Base-by-base conservation (phyloP, 2,329 filamentous ascomycete species). In the Colletotrichum filicis region DNA sequence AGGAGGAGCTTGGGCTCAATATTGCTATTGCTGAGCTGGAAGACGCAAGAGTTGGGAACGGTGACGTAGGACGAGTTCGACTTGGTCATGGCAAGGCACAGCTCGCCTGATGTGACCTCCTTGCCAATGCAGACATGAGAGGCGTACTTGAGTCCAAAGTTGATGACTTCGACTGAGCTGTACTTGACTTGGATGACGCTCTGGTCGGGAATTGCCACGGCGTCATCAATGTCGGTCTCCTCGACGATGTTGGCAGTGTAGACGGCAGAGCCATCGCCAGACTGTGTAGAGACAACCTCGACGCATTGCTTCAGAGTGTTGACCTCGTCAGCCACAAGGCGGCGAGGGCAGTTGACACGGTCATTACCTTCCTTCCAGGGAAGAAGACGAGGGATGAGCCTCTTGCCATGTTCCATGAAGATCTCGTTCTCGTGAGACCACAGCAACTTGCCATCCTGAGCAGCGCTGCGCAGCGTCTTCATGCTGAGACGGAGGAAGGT, bases 341-440 rank as follows among this genome's bases (percentile, higher is more conserved):
- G 79, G 8, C 84, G 81, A 2, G 79, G 65, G 1, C 84, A 79
- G 62, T 85, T 86, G 60, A 81, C 75, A 0, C 82, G 78, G 52
- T 83, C 78, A 66, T 85, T 86, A 6, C 77, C 81, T 1, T 78
- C 68, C 53, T 80, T 79, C 76, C 82, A 83, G 0, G 85, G 83
- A 2, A 85, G 22, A 3, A 86, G 76, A 0, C 85, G 82, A 0
- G 84, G 82, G 3, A 86, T 77, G 0, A 83, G 73, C 0, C 80
- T 79, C 5, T 58, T 74, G 1, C 81, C 81, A 2, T 77, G 67
- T 49, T 83, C 77, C 1, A 85, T 75, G 53, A 85, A 79, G 2
- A 86, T 77, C 76, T 74, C 72, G 19, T 73, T 60, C 69, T 74
- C 72, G 24, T 73, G 68, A 9, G 59, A 73, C 68, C 69, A 73